Evolutionary conservation across 2,329 filamentous ascomycete species (phyloP).

Genomic region (Penicillium vulpinum): DNA sequence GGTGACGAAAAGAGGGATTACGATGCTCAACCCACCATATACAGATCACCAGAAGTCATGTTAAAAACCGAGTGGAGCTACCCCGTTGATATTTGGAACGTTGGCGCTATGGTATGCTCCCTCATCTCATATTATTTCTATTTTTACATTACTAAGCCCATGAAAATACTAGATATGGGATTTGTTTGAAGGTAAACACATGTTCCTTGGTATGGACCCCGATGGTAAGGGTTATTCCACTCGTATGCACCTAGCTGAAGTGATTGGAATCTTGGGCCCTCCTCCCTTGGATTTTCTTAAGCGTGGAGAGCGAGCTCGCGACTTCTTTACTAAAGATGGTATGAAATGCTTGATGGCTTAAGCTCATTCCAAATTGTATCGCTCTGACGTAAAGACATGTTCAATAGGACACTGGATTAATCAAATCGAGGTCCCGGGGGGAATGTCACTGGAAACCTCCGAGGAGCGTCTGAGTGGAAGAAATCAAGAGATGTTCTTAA

Average conservation of each 20-base stretch:
- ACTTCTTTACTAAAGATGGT: slow-evolving; percentile 47
- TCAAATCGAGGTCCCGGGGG: slow-evolving; percentile 3
- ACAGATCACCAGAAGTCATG: slow-evolving; percentile 47
- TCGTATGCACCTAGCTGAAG: slow-evolving; percentile 49
- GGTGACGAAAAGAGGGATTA: slow-evolving; percentile 43
- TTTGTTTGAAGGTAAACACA: slow-evolving; percentile 45
- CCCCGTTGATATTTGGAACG: slow-evolving; percentile 54
- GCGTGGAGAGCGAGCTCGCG: slow-evolving; percentile 34
- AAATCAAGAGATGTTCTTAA: slow-evolving; percentile 16
- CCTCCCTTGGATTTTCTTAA: slow-evolving; percentile 41
- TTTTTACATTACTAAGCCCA: background rate
- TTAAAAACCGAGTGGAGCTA: slow-evolving; percentile 49
- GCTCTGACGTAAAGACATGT: background rate
- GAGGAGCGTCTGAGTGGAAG: slow-evolving; percentile 7
- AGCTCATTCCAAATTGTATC: background rate
- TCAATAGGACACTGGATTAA: slow-evolving; percentile 13
- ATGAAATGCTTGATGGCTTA: slow-evolving; percentile 2
- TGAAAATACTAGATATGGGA: slow-evolving; percentile 47
- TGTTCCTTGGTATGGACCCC: slow-evolving; percentile 34
- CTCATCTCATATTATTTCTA: background rate
- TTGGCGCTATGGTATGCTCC: slow-evolving; percentile 49
- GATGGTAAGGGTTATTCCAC: slow-evolving; percentile 37
- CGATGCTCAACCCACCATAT: slow-evolving; percentile 44
- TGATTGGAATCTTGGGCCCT: slow-evolving; percentile 46
- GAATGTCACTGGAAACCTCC: background rate